These are phyloP conservation scores for Delphinella strobiligena DNA, from an alignment of 2,329 filamentous ascomycete genomes.

Conservation along the genomic window DNA sequence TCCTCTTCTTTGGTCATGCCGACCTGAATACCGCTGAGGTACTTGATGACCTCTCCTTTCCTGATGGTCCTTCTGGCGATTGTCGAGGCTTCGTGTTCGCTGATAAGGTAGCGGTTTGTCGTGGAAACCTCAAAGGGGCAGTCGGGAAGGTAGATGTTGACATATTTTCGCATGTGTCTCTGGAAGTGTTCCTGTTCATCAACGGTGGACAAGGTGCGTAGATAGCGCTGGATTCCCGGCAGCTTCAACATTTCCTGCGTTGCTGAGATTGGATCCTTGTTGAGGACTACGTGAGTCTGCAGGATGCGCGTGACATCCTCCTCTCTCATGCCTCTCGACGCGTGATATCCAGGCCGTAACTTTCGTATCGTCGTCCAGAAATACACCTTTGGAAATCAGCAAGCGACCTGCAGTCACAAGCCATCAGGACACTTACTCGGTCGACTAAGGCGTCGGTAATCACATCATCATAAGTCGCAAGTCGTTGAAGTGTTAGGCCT, in stretches of 20 bases:
- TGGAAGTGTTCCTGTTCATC: conserved; percentile 80
- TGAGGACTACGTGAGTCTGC: conserved; percentile 56
- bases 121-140: conserved; percentile 89
- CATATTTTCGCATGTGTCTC: conserved; percentile 76
- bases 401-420: conserved; percentile 1
- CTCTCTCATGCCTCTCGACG: conserved; percentile 65
- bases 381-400: conserved; percentile 51
- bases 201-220: conserved; percentile 53
- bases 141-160: conserved; percentile 84
- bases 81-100: conserved; percentile 76
- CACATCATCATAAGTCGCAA: conserved; percentile 90
- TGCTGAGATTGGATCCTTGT: conserved; percentile 58
- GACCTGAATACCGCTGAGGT: conserved; percentile 82
- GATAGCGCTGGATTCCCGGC: conserved; percentile 61
- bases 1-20: conserved; percentile 89
- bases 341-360: conserved; percentile 75
- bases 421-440: conserved; percentile 52
- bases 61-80: conserved; percentile 69
- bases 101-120: conserved; percentile 91
- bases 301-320: conserved; percentile 50
- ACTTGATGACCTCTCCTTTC: conserved; percentile 78
- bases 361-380: conserved; percentile 97
- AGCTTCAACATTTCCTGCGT: conserved; percentile 62
- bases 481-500: conserved; percentile 70
- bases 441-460: conserved; percentile 91